Evolutionary conservation across 2,329 filamentous ascomycete genomes (phyloP), one percentile per base, ranked within the genome.

Genomic region (Aspergillus neotritici): DNA sequence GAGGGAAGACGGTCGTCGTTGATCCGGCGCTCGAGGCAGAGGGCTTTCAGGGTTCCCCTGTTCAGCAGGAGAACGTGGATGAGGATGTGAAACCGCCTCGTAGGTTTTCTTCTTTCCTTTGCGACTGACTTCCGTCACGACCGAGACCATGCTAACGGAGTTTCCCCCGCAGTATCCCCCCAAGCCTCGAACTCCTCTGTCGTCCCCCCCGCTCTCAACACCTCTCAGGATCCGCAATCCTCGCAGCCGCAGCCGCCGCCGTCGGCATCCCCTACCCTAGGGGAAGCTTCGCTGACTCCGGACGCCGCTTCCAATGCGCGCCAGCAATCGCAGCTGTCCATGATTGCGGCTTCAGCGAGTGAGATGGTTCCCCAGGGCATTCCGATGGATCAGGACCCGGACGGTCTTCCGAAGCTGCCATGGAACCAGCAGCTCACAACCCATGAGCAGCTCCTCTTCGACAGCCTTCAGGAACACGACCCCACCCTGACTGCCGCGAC

Each of bases 321-420:
- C 28, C 65, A 69, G 46, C 21, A 25, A 25, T 66, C 68, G 29
- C 67, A 70, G 42, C 58, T 72, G 35, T 71, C 68, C 16, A 58
- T 71, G 55, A 72, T 72, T 35, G 69, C 69, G 7, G 69, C 69
- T 9, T 70, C 68, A 30, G 69, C 69, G 28, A 71, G 62, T 46
- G 68, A 71, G 51, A 71, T 70, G 61, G 66, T 70, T 30, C 65
- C 67, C 1, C 63, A 70, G 15, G 61, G 59, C 29, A 48, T 63
- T 32, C 49, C 61, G 21, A 53, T 68, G 48, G 64, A 67, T 40
- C 58, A 59, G 36, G 65, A 67, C 37, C 43, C 51, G 15, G 60
- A 67, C 48, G 60, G 55, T 12, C 44, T 65, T 40, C 40, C 53
- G n/a, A 62, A 62, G 43, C 46, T 61, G 46, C 41, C 57, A 16